Conservation (phyloP, 1,284 basidiomycete genomes). For the Leccinum olivaceoglutinosum region DNA sequence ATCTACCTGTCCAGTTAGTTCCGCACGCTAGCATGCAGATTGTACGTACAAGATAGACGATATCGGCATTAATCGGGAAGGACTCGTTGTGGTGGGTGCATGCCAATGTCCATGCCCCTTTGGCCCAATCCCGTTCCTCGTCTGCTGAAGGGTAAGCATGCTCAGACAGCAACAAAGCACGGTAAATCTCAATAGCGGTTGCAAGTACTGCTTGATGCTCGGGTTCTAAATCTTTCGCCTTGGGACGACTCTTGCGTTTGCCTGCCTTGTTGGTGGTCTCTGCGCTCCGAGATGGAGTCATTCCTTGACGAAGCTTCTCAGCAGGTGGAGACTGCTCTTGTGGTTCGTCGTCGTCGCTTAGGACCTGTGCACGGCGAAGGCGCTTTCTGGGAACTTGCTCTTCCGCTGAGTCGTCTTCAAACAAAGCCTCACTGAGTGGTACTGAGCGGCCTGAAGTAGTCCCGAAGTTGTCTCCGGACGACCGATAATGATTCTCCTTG, state of each 20-base stretch:
- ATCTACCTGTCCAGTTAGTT: background rate
- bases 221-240: background rate
- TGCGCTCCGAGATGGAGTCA: background rate
- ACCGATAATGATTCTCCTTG: too few relatives aligned
- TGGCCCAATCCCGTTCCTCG: background rate
- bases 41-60: background rate
- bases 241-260: background rate
- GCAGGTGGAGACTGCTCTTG: background rate
- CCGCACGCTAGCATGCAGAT: background rate
- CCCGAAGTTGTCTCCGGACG: too few relatives aligned
- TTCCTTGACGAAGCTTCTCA: background rate
- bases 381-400: too few relatives aligned
- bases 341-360: background rate
- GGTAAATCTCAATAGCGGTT: background rate
- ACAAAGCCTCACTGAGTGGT: too few relatives aligned
- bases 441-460: too few relatives aligned
- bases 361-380: too few relatives aligned
- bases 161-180: background rate
- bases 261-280: background rate
- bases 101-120: background rate
- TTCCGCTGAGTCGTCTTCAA: too few relatives aligned
- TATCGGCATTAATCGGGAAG: background rate
- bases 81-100: background rate
- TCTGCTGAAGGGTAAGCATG: background rate
- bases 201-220: background rate